Evolutionary conservation across 257 asterid genomes (phyloP).

Genomic region (Pogostemon cablin): DNA sequence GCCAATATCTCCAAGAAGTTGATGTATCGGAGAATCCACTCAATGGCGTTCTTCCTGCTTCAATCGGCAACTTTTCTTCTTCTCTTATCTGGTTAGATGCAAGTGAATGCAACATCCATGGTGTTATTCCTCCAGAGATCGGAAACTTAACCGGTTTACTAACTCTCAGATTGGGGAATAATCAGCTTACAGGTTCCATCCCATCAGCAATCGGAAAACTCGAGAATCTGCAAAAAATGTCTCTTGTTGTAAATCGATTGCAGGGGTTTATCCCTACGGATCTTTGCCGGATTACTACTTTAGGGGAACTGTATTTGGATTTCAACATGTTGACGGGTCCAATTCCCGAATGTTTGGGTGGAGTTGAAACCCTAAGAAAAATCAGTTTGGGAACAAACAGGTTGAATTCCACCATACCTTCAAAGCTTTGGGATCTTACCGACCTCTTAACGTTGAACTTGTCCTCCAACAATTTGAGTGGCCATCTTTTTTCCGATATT

Average conservation of each 20-base stretch:
- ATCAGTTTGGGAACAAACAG: constrained; percentile 31
- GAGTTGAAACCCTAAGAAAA: constrained; percentile 19
- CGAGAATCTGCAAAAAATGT: not conserved
- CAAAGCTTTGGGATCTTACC: constrained; percentile 31
- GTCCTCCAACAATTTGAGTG: constrained; percentile 34
- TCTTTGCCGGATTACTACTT: constrained; percentile 25
- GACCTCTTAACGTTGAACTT: constrained; percentile 27
- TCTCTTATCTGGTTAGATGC: not conserved
- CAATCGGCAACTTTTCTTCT: constrained; percentile 22
- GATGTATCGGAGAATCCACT: constrained; percentile 28
- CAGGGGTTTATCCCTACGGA: constrained; percentile 28
- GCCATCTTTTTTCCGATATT: constrained; percentile 28
- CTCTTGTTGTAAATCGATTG: constrained; percentile 8
- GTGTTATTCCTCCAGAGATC: constrained; percentile 17
- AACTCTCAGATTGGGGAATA: not conserved
- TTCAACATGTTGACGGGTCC: constrained; percentile 32
- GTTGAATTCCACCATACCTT: constrained; percentile 35
- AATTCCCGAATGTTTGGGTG: constrained; percentile 40
- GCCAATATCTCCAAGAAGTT: constrained; percentile 23
- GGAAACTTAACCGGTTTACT: constrained; percentile 27
- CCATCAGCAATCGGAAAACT: constrained; percentile 5
- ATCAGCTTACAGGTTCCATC: constrained; percentile 13
- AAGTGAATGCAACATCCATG: constrained; percentile 4
- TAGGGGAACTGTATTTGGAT: constrained; percentile 26
- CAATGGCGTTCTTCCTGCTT: constrained; percentile 14